Conservation (phyloP, 2,329 filamentous ascomycete species). For the Pseudogymnoascus sp. region DNA sequence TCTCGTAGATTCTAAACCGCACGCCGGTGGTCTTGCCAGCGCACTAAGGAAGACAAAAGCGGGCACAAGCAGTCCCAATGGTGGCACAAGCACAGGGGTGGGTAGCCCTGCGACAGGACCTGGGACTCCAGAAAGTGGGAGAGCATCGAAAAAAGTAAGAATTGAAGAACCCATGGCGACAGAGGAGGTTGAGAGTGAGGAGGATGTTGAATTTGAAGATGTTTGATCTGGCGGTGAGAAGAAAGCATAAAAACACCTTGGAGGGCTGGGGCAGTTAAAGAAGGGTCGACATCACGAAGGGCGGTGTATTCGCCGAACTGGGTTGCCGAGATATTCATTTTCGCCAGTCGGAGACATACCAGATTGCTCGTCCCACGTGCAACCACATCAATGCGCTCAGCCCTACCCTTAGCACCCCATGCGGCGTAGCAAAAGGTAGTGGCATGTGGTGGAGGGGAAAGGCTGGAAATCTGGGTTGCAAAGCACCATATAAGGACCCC, state of each 20-base stretch:
- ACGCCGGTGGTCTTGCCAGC: slow-evolving; percentile 17
- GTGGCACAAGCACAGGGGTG: slow-evolving; percentile 27
- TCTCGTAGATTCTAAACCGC: not conserved
- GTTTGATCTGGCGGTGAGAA: slow-evolving; percentile 28
- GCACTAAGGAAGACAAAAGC: slow-evolving; percentile 26
- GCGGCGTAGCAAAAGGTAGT: not conserved
- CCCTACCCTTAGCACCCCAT: not conserved
- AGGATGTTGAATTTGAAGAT: slow-evolving; percentile 54
- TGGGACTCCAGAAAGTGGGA: slow-evolving; percentile 36
- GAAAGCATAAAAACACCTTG: not conserved
- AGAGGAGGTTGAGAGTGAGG: slow-evolving; percentile 42
- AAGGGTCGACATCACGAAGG: not conserved
- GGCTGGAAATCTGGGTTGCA: not conserved
- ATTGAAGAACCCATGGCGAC: slow-evolving; percentile 38
- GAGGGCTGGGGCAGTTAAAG: not conserved
- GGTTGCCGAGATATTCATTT: not conserved
- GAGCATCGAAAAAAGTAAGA: slow-evolving; percentile 54
- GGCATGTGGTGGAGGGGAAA: not conserved
- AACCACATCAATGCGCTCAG: not conserved
- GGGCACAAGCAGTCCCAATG: slow-evolving; percentile 16
- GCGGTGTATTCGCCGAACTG: not conserved
- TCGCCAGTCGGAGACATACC: not conserved
- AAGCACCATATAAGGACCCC: not conserved
- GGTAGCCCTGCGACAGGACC: slow-evolving; percentile 29
- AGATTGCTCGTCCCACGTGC: not conserved